Evolutionary conservation across 345 rosid species (phyloP).

Genomic region (Arabidopsis thaliana): DNA sequence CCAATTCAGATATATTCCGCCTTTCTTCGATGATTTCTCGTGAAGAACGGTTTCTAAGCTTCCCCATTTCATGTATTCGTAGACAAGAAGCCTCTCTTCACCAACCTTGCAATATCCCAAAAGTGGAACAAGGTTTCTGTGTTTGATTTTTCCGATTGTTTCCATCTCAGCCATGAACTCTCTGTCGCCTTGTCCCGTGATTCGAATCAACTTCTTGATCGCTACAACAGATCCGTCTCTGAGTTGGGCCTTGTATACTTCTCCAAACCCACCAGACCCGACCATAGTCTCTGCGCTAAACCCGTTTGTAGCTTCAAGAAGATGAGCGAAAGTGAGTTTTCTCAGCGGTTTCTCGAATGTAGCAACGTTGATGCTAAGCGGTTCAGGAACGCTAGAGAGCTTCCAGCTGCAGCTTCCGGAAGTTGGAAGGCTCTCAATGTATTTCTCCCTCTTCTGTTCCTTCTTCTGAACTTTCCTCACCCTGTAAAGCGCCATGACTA

Average conservation of each 20-base stretch:
- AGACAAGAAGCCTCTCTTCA: slow-evolving; percentile 96
- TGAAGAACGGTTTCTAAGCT: slow-evolving; percentile 93
- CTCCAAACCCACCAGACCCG: slow-evolving; percentile 97
- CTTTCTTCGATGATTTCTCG: slow-evolving; percentile 59
- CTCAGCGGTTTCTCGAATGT: slow-evolving; percentile 96
- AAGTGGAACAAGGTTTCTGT: slow-evolving; percentile 90
- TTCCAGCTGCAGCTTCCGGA: slow-evolving; percentile 93
- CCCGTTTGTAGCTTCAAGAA: slow-evolving; percentile 94
- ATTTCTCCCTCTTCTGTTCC: slow-evolving; percentile 72
- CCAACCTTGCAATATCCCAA: slow-evolving; percentile 95
- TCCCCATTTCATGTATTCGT: slow-evolving; percentile 98
- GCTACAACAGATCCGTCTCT: slow-evolving; percentile 80
- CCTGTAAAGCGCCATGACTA: slow-evolving; percentile 65
- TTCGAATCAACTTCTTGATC: slow-evolving; percentile 84
- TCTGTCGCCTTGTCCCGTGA: slow-evolving; percentile 95
- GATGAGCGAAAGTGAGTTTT: slow-evolving; percentile 86
- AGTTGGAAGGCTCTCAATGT: slow-evolving; percentile 85
- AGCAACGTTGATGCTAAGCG: slow-evolving; percentile 92
- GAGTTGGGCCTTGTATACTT: slow-evolving; percentile 93
- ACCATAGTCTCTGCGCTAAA: slow-evolving; percentile 88
- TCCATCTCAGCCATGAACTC: slow-evolving; percentile 99
- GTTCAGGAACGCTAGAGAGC: slow-evolving; percentile 89
- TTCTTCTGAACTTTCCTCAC: slow-evolving; percentile 62
- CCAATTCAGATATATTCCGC: slow-evolving; percentile 68
- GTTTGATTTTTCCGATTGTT: slow-evolving; percentile 96